These are phyloP conservation scores for Fusarium xylarioides DNA, from an alignment of 2,329 filamentous ascomycete species.

Conservation along the genomic window DNA sequence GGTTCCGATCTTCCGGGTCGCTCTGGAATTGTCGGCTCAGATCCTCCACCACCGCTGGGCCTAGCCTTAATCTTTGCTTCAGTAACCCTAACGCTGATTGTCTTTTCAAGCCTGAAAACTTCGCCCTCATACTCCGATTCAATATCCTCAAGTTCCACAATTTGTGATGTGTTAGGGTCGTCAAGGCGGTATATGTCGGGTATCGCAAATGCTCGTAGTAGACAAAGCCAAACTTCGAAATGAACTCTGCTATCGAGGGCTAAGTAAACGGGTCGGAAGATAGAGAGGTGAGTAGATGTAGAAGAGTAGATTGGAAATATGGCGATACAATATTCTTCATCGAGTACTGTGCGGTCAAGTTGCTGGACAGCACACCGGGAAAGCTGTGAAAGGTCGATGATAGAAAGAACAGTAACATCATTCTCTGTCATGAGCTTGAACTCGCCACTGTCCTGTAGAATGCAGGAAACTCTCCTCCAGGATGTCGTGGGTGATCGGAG, in stretches of 20 bases:
- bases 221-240: slow-evolving; percentile 98
- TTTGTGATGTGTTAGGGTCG: slow-evolving; percentile 52
- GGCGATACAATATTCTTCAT: slow-evolving; percentile 92
- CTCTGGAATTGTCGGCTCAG: slow-evolving; percentile 31
- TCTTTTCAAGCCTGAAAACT: slow-evolving; percentile 70
- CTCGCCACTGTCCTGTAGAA: slow-evolving; percentile 92
- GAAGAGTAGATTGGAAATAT: slow-evolving; percentile 94
- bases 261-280: slow-evolving; percentile 89
- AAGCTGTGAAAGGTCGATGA: slow-evolving; percentile 87
- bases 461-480: slow-evolving; percentile 92
- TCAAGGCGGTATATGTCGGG: slow-evolving; percentile 84
- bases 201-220: slow-evolving; percentile 89
- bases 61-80: slow-evolving; percentile 68
- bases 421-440: slow-evolving; percentile 90
- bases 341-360: slow-evolving; percentile 87
- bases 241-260: slow-evolving; percentile 85
- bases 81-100: slow-evolving; percentile 65
- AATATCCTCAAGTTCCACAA: slow-evolving; percentile 52
- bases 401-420: slow-evolving; percentile 80
- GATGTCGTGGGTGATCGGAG: slow-evolving; percentile 63
- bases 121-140: slow-evolving; percentile 56
- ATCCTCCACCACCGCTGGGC: slow-evolving; percentile 33
- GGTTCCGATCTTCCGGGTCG: slow-evolving; percentile 38
- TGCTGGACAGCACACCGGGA: slow-evolving; percentile 91
- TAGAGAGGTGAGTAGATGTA: slow-evolving; percentile 74